Conservation (phyloP, 495 filamentous ascomycete genomes). For the Xylaria castorea region DNA sequence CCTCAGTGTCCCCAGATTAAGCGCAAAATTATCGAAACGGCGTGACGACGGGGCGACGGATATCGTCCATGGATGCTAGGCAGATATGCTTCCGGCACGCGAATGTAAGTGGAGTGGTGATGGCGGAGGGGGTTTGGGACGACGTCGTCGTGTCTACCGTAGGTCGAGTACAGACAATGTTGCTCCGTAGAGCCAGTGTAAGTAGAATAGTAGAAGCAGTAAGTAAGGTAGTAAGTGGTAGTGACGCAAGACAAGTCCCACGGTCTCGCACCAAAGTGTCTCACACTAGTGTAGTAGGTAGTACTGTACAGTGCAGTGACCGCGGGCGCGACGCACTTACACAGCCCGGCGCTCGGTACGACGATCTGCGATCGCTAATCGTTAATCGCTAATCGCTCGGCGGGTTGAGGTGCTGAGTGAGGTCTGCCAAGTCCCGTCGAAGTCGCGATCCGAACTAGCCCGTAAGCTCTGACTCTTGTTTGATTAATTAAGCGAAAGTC, state of each 20-base stretch:
- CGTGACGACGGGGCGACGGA: neutral
- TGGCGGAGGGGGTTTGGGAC: neutral
- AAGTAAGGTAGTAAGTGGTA: neutral
- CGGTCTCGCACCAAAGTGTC: neutral
- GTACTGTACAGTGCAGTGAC: neutral
- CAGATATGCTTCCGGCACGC: neutral
- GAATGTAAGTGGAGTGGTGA: neutral
- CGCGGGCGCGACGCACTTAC: neutral
- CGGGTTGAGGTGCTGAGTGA: neutral
- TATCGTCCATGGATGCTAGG: slow-evolving; percentile 14
- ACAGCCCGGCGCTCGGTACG: neutral
- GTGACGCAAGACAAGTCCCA: slow-evolving; percentile 15
- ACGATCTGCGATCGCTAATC: slow-evolving; percentile 5
- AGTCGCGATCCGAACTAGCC: neutral
- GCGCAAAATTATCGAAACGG: slow-evolving; percentile 4
- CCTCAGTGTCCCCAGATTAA: neutral
- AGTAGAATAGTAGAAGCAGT: neutral
- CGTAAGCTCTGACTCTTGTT: neutral
- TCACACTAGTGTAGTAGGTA: neutral
- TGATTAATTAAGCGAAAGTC: neutral
- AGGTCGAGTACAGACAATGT: neutral
- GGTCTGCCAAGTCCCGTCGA: neutral
- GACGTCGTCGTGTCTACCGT: neutral
- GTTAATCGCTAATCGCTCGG: slow-evolving; percentile 13
- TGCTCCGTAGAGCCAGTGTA: neutral